These are phyloP conservation scores for Pichia thaimueangensis DNA, from an alignment of 805 yeast species.

Conservation along the genomic window DNA sequence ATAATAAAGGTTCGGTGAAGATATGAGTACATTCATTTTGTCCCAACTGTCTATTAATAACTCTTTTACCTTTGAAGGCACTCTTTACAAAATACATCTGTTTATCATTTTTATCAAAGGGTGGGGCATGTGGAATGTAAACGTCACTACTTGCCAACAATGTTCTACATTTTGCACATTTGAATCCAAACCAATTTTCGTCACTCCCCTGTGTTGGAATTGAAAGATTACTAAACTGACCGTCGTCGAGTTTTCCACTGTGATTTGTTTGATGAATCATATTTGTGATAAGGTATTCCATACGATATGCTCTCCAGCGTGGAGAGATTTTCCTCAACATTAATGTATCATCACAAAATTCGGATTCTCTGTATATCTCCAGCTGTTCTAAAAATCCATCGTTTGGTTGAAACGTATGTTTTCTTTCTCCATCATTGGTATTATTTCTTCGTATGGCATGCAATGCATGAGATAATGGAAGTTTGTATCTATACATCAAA, in stretches of 20 bases:
- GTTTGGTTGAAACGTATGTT: conserved; percentile 60
- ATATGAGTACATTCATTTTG: conserved; percentile 69
- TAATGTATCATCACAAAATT: conserved; percentile 33
- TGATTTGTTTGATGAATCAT: not conserved
- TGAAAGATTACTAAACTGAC: conserved; percentile 9
- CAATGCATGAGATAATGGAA: conserved; percentile 55
- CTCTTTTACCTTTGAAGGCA: conserved; percentile 55
- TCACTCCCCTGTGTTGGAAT: conserved; percentile 16
- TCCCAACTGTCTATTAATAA: conserved; percentile 52
- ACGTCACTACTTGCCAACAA: conserved; percentile 57
- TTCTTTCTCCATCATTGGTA: no score
- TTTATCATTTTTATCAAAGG: conserved; percentile 49
- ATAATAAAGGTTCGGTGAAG: conserved; percentile 79
- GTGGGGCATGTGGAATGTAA: conserved; percentile 60
- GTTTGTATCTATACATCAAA: conserved; percentile 46
- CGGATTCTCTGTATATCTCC: conserved; percentile 45
- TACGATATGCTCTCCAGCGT: conserved; percentile 17
- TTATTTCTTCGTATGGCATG: conserved; percentile 70
- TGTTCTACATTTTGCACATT: conserved; percentile 82
- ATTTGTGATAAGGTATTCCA: conserved; percentile 11
- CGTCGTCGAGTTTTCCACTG: conserved; percentile 24
- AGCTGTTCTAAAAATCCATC: conserved; percentile 69
- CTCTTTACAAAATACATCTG: conserved; percentile 62
- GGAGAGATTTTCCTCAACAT: conserved; percentile 15
- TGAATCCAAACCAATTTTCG: conserved; percentile 29